phyloP scores from a whole-genome alignment of 495 filamentous ascomycete species.

The Neurospora sublineolata region DNA sequence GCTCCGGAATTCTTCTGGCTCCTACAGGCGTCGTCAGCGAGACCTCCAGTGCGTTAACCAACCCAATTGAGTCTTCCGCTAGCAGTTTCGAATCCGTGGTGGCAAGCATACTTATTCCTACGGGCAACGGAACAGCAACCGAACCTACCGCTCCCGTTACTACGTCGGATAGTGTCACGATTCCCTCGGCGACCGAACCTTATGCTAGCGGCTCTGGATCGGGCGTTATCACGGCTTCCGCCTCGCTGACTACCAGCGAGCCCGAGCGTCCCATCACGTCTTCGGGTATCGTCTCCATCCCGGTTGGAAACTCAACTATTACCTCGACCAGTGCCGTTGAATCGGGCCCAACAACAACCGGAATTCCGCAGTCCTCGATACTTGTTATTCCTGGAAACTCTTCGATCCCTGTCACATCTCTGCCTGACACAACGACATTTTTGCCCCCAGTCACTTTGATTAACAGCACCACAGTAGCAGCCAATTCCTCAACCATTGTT shows the following conservation, averaged over 20 bases:
- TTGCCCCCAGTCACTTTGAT: background rate
- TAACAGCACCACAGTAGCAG: background rate
- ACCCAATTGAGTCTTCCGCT: background rate
- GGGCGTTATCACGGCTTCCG: background rate
- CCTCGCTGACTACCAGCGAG: background rate
- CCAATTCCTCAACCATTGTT: background rate
- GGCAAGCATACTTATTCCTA: background rate
- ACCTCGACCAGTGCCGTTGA: background rate
- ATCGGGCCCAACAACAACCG: background rate
- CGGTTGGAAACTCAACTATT: slow-evolving; percentile 1
- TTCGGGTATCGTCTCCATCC: background rate
- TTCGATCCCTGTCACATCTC: background rate
- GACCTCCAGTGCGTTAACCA: background rate
- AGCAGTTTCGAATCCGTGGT: slow-evolving; percentile 3
- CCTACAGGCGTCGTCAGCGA: slow-evolving; percentile 9
- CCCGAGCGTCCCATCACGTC: background rate
- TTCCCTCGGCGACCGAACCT: background rate
- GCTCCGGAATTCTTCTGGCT: slow-evolving; percentile 2
- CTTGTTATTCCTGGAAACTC: background rate
- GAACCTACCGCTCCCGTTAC: background rate
- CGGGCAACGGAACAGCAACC: background rate
- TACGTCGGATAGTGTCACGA: background rate
- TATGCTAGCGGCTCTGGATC: background rate
- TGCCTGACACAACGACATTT: background rate
- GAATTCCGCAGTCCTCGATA: background rate